Evolutionary conservation across 352 stramenopile species (phyloP).

Genomic region (Thalassiosira livingstoniorum): DNA sequence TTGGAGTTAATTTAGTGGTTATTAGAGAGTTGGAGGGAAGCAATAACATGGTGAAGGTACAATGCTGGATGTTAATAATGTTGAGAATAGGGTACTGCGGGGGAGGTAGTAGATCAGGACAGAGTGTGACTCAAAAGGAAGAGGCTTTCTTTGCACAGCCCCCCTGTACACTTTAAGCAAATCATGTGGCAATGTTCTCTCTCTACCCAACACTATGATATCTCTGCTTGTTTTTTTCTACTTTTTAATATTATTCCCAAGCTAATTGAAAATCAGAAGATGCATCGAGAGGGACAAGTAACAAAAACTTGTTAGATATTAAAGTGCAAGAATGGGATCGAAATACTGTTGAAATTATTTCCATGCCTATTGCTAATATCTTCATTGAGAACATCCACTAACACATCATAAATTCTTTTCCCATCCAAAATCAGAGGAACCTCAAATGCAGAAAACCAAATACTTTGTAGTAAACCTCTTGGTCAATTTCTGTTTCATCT

Average conservation of each 20-base stretch:
- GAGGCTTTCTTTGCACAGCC: slow-evolving; percentile 53
- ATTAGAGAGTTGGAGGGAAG: slow-evolving; percentile 59
- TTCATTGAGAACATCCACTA: slow-evolving; percentile 67
- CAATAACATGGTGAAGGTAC: slow-evolving; percentile 6
- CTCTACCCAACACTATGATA: slow-evolving; percentile 2
- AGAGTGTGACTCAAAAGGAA: slow-evolving; percentile 43
- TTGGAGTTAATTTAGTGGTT: slow-evolving; percentile 76
- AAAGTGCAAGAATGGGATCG: slow-evolving; percentile 74
- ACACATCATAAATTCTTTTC: slow-evolving; percentile 75
- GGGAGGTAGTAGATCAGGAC: slow-evolving; percentile 61
- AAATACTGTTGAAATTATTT: slow-evolving; percentile 23
- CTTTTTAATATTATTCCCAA: slow-evolving; percentile 37
- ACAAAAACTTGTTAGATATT: slow-evolving; percentile 67
- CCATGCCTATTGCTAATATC: slow-evolving; percentile 10
- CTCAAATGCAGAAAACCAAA: slow-evolving; percentile 47
- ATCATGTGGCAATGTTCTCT: slow-evolving; percentile 66
- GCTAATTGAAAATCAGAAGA: slow-evolving; percentile 24
- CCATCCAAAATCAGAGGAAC: slow-evolving; percentile 63
- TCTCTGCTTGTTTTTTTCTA: background rate
- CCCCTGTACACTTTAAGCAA: slow-evolving; percentile 45
- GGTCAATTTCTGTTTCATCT: slow-evolving; percentile 49
- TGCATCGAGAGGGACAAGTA: slow-evolving; percentile 50
- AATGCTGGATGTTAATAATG: slow-evolving; percentile 12
- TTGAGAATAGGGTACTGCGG: slow-evolving; percentile 47
- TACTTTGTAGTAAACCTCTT: slow-evolving; percentile 30